Conservation (phyloP, 352 stramenopile genomes). For the Globisporangium nagaii region DNA sequence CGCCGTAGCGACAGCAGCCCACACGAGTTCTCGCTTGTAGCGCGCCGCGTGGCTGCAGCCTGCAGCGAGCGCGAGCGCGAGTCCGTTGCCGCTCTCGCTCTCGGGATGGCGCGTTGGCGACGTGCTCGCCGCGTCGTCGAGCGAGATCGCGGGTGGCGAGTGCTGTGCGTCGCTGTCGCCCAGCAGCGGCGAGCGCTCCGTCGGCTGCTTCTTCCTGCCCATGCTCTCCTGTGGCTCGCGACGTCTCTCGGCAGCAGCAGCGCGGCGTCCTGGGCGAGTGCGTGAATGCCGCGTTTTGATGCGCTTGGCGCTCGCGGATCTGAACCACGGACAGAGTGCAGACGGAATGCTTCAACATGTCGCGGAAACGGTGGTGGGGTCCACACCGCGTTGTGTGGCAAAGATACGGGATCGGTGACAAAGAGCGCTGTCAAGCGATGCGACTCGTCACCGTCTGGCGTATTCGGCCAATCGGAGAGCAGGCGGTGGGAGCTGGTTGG, state of each 20-base stretch:
- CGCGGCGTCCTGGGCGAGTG: too few species aligned
- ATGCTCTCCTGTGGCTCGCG: too few species aligned
- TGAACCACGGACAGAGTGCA: too few species aligned
- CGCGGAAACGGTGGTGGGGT: constrained; percentile 2
- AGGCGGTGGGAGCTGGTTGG: too few species aligned
- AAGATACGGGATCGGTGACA: constrained; percentile 15
- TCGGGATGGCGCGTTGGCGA: background rate
- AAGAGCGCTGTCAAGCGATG: background rate
- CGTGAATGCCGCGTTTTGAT: too few species aligned
- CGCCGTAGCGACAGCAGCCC: background rate
- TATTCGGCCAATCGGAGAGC: too few species aligned
- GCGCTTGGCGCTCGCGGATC: background rate
- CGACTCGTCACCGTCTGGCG: background rate
- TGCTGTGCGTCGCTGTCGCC: background rate
- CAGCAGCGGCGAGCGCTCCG: constrained; percentile 17
- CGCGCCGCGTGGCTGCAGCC: background rate
- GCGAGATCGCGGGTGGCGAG: background rate
- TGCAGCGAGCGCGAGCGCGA: background rate
- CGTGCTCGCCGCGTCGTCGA: background rate
- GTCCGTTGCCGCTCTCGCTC: background rate
- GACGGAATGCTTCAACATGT: constrained; percentile 8
- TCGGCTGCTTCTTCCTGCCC: constrained; percentile 7
- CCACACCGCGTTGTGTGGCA: constrained; percentile 3
- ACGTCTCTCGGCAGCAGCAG: background rate
- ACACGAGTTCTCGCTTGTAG: background rate